Evolutionary conservation across 352 stramenopile species (phyloP).

Genomic region (Pythium grandisporangium): DNA sequence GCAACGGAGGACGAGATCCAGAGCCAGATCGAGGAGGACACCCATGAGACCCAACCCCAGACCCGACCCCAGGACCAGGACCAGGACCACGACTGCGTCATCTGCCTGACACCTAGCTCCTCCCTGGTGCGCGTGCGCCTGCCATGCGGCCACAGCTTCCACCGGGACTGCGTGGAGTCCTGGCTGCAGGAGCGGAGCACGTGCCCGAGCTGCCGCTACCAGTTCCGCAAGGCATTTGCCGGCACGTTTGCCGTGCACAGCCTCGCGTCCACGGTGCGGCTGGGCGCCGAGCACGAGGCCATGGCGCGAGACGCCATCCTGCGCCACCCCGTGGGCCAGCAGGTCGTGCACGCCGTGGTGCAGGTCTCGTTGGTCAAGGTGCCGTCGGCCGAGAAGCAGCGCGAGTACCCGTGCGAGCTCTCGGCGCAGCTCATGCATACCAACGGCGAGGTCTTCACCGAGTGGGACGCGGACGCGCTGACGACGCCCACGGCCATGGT

Average conservation of each 20-base stretch:
- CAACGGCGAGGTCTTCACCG: constrained; percentile 15
- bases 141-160: constrained; percentile 87
- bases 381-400: constrained; percentile 22
- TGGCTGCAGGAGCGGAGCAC: constrained; percentile 88
- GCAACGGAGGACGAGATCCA: background rate
- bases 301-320: constrained; percentile 16
- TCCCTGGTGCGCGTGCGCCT: constrained; percentile 41
- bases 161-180: constrained; percentile 85
- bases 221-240: constrained; percentile 58
- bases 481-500: background rate
- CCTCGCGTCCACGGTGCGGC: constrained; percentile 31
- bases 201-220: constrained; percentile 89
- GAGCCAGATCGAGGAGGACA: background rate
- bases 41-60: background rate
- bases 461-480: constrained; percentile 9
- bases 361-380: constrained; percentile 36
- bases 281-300: constrained; percentile 12
- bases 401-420: constrained; percentile 41
- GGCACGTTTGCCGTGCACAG: constrained; percentile 39
- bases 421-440: constrained; percentile 23
- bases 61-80: constrained; percentile 1
- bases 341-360: constrained; percentile 32
- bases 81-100: constrained; percentile 37
- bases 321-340: constrained; percentile 15
- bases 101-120: constrained; percentile 80